Base-by-base conservation (phyloP, 768 basidiomycete genomes). In the Boletus reticulatus region DNA sequence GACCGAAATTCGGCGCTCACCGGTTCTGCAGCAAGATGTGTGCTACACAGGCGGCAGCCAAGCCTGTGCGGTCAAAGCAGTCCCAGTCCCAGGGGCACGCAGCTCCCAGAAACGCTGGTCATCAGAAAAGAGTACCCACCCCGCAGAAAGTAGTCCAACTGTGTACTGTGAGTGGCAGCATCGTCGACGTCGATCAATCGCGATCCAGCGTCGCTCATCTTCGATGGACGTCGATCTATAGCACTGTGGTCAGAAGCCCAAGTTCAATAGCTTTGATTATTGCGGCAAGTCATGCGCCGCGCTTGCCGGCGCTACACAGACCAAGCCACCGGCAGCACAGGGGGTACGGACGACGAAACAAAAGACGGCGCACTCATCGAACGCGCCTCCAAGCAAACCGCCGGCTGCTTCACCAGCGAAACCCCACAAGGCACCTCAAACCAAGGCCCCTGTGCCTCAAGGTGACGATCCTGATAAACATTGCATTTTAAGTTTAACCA, bases 281-380 rank as follows among this genome's bases (percentile, higher is more conserved):
- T 87, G 86, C 56, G 80, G 84, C 43, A 85, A 84, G 76, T 80
- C 78, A 39, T 87, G 86, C 64, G 84, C 84, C 11, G 72, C 78
- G 1, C 61, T 73, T n/a, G 83, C 82, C 6, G 71, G 68, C 31
- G 63, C 71, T 12, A 50, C 39, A 13, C 69, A 56, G 34, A 43
- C 47, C 41, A 67, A 59, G 50, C 66, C 48, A 50, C 43, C 59
- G 13, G 36, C 56, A 42, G 31, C 48, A 2, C 61, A 70, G 38
- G 56, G 50, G 43, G 42, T 31, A 27, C 6, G 61, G 9, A 38
- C 56, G 22, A 50, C 56, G 22, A 71, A 63, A 38, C 70, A 60
- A 29, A 70, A 65, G 31, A 48, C 57, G 19, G 48, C 47, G 41
- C 58, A n/a, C 36, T 17, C 32, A 20, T 46, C 59, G 44, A 58